Percentiles rank a stretch among this genome's conserved stretches.
Evolutionary conservation across 768 basidiomycete genomes (phyloP).

Genomic region (Termitomyces sp.): DNA sequence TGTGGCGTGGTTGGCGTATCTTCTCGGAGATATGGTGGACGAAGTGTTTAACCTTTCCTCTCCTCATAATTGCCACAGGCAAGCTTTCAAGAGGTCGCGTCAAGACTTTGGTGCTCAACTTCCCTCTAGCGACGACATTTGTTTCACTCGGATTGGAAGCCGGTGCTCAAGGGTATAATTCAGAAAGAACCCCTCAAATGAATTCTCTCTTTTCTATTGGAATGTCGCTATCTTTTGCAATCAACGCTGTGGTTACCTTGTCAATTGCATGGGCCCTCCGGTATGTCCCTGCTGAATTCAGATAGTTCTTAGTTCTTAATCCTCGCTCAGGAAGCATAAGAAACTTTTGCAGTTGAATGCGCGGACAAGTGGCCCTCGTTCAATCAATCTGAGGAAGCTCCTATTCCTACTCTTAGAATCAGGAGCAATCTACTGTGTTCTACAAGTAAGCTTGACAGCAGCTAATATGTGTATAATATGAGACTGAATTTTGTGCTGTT

Average conservation of each 20-base stretch:
- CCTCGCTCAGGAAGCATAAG: neutral
- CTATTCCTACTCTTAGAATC: neutral
- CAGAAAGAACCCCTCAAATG: neutral
- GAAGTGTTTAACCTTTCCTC: neutral
- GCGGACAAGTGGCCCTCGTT: neutral
- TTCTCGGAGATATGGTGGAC: neutral
- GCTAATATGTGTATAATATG: neutral
- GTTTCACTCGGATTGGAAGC: neutral
- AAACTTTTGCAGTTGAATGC: neutral
- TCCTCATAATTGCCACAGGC: neutral
- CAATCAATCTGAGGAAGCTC: slow-evolving; percentile 1
- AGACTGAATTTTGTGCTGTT: neutral
- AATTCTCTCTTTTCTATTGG: neutral
- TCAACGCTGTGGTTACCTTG: neutral
- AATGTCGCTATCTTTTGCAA: neutral
- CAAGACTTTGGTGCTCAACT: neutral
- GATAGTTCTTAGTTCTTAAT: too few species aligned
- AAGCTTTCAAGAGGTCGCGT: neutral
- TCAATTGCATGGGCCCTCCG: slow-evolving; percentile 1
- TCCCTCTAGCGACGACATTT: neutral
- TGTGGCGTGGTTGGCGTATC: slow-evolving; percentile 1
- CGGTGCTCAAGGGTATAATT: neutral
- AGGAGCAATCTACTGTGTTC: neutral
- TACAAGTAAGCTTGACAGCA: neutral
- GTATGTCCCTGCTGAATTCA: neutral